These are phyloP conservation scores for Telopea speciosissima DNA, from an alignment of 177 flowering plant genomes.

Conservation along the genomic window DNA sequence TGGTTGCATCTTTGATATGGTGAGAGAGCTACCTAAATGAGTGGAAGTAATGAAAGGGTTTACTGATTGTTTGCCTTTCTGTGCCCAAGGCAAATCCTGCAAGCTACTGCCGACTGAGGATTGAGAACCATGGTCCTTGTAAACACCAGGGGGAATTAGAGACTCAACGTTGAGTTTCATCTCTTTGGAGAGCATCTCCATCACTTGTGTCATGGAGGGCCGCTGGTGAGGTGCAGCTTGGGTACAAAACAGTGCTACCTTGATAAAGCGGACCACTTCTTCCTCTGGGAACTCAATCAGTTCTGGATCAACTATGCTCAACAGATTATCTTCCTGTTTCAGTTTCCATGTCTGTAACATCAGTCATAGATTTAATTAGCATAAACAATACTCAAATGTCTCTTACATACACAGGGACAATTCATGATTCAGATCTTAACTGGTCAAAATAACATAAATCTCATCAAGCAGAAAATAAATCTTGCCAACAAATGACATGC, in stretches of 20 bases:
- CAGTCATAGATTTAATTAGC: not conserved
- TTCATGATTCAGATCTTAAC: not conserved
- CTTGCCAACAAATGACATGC: not conserved
- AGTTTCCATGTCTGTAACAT: constrained; percentile 70
- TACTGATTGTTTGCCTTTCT: constrained; percentile 23
- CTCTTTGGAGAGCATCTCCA: constrained; percentile 63
- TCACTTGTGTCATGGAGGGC: constrained; percentile 74
- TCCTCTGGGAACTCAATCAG: constrained; percentile 42
- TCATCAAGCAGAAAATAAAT: not conserved
- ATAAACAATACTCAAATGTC: not conserved
- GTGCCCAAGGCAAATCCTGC: constrained; percentile 21
- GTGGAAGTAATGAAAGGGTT: constrained; percentile 22
- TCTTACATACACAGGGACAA: not conserved
- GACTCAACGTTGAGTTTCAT: constrained; percentile 43
- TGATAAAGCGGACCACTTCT: constrained; percentile 59
- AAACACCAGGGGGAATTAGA: constrained; percentile 55
- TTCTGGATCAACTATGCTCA: constrained; percentile 69
- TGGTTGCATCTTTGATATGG: constrained; percentile 42
- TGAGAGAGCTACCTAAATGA: constrained; percentile 14
- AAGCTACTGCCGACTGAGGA: constrained; percentile 19
- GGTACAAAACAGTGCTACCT: constrained; percentile 80
- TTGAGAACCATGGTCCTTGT: constrained; percentile 18
- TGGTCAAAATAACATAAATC: not conserved
- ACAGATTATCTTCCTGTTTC: constrained; percentile 48
- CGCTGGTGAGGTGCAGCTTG: constrained; percentile 60